Evolutionary conservation across 495 filamentous ascomycete genomes (phyloP).

Genomic region (Hypoxylon cercidicola): DNA sequence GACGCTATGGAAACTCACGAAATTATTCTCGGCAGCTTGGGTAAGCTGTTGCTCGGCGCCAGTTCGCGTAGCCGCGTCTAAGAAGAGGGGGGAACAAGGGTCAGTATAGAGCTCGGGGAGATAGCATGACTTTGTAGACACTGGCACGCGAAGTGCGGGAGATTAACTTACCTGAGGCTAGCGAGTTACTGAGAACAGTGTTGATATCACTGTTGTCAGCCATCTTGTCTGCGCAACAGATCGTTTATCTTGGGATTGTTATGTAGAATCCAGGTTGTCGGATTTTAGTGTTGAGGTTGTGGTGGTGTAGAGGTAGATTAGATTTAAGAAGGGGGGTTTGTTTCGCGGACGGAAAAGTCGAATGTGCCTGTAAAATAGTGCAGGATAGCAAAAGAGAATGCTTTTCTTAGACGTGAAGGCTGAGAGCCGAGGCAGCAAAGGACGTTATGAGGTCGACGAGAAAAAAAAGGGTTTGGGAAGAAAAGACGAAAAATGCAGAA

Average conservation of each 20-base stretch:
- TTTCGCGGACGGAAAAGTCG: slow-evolving; percentile 19
- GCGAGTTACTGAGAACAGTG: slow-evolving; percentile 85
- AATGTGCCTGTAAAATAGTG: slow-evolving; percentile 7
- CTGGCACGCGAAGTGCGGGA: slow-evolving; percentile 32
- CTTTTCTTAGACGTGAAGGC: not conserved
- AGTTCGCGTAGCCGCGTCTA: slow-evolving; percentile 89
- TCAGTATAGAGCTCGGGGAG: slow-evolving; percentile 27
- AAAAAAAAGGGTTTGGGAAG: slow-evolving; percentile 30
- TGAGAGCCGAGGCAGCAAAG: not conserved
- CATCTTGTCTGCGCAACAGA: slow-evolving; percentile 48
- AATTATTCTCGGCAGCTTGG: slow-evolving; percentile 91
- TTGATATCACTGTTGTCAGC: slow-evolving; percentile 63
- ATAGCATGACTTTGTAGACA: slow-evolving; percentile 32
- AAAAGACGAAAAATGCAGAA: slow-evolving; percentile 39
- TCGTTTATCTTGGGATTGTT: slow-evolving; percentile 29
- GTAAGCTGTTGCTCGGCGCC: slow-evolving; percentile 93
- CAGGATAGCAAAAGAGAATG: slow-evolving; percentile 17
- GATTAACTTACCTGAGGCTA: slow-evolving; percentile 79
- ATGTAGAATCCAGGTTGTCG: slow-evolving; percentile 38
- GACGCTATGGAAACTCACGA: slow-evolving; percentile 71
- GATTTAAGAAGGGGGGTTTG: slow-evolving; percentile 42
- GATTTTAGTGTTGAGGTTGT: slow-evolving; percentile 13
- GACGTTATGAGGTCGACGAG: not conserved
- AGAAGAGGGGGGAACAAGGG: slow-evolving; percentile 38
- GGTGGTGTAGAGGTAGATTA: slow-evolving; percentile 17